Base-by-base conservation (phyloP, 371 early-diverging fungal species). In the Mortierella sp. region DNA sequence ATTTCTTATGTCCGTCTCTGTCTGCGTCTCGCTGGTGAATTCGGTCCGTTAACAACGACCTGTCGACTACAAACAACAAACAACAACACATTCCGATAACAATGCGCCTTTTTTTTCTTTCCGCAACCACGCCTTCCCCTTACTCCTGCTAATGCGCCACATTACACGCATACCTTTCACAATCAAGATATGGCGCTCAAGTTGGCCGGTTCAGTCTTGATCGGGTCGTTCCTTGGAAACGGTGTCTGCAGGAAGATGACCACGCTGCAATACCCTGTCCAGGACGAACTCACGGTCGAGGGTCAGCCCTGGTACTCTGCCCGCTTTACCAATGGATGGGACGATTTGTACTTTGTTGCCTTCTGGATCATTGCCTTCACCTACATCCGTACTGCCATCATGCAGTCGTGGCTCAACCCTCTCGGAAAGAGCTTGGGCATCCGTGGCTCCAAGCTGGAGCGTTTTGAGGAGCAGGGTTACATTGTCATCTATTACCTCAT, bases 361-460 rank as follows among this genome's bases (percentile, higher is more conserved):
- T 92, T 93, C 87, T 95, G 94, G 93, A 88, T 93, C 74, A 83
- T 94, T 34, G 90, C 91, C 5, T 94, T 95, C 80, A 95, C 94
- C n/a, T 91, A 93, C 50, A 76, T 93, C 57, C 93, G 95, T 11
- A 92, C 92, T 13, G 71, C 82, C 31, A 74, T 90, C 48, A 95
- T 95, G 93, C 88, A 91, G 76, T 89, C 89, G 67, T 46, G 93
- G 24, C 90, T 92, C 48, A 89, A 87, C 71, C 95, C 95, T 19
- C 54, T 94, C 21, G 93, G 90, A n/a, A 82, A 83, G 73, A 78
- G 80, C 46, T 79, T 87, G 13, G 91, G 93, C 13, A 91, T 94
- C 74, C 88, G 90, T 24, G 83, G 80, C 51, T 82, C 88, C 37
- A 93, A 93, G 78, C 75, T 91, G 76, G 91, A 91, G 74, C 93